These are phyloP conservation scores for Fusarium torulosum DNA, from an alignment of 2,329 filamentous ascomycete genomes.

Conservation along the genomic window DNA sequence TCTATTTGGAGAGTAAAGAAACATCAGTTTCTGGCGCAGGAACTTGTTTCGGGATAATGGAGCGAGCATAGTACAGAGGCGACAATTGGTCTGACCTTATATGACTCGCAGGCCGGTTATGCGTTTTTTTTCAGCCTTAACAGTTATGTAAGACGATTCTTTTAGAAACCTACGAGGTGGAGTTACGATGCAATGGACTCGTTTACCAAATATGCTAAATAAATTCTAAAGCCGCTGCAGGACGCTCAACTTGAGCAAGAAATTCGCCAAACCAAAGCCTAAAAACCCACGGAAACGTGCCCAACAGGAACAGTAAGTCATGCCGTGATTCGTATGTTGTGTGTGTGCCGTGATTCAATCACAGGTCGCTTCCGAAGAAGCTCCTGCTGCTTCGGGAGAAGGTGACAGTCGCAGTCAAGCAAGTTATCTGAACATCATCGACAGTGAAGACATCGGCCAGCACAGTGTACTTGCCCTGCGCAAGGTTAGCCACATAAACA, in stretches of 20 bases:
- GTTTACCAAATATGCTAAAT: slow-evolving; percentile 38
- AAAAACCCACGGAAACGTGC: slow-evolving; percentile 37
- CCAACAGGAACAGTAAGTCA: slow-evolving; percentile 27
- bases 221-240: slow-evolving; percentile 44
- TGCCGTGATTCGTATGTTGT: slow-evolving; percentile 26
- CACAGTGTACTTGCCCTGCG: slow-evolving; percentile 89
- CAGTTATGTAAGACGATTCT: slow-evolving; percentile 13
- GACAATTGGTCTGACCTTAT: neutral
- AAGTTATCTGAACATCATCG: slow-evolving; percentile 83
- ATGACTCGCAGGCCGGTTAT: slow-evolving; percentile 11
- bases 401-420: slow-evolving; percentile 79
- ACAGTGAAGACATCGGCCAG: slow-evolving; percentile 84
- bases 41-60: slow-evolving; percentile 17
- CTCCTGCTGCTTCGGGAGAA: slow-evolving; percentile 63
- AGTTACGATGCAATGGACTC: slow-evolving; percentile 26
- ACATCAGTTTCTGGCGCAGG: neutral
- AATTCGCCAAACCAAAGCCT: slow-evolving; percentile 40
- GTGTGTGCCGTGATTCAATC: slow-evolving; percentile 36
- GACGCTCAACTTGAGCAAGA: slow-evolving; percentile 38
- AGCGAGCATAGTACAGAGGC: slow-evolving; percentile 14
- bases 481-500: slow-evolving; percentile 31
- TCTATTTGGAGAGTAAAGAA: slow-evolving; percentile 73
- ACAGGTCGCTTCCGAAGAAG: slow-evolving; percentile 59
- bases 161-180: slow-evolving; percentile 12
- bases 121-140: slow-evolving; percentile 20